These are phyloP conservation scores for Penicillium sp. DNA, from an alignment of 2,329 filamentous ascomycete species.

Conservation along the genomic window DNA sequence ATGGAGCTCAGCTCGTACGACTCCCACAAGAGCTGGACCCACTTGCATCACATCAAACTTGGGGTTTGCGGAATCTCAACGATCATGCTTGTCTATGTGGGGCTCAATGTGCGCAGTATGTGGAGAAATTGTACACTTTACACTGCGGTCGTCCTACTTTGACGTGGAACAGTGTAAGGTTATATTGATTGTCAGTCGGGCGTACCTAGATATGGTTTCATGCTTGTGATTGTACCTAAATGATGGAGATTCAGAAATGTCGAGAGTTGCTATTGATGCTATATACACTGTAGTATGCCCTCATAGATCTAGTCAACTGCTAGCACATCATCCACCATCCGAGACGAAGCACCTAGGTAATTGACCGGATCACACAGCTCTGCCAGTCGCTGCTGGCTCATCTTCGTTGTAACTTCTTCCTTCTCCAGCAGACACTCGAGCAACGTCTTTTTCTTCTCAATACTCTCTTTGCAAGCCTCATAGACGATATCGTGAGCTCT, in stretches of 20 bases:
- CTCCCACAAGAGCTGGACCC: conserved; percentile 11
- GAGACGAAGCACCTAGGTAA: conserved; percentile 36
- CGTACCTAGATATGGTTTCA: not conserved
- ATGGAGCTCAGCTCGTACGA: not conserved
- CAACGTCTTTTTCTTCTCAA: conserved; percentile 43
- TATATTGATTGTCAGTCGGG: too few species aligned
- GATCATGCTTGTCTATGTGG: too few species aligned
- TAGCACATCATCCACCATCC: conserved; percentile 34
- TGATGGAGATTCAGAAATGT: not conserved
- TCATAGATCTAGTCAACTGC: conserved; percentile 2
- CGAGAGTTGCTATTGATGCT: not conserved
- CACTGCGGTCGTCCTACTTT: not conserved
- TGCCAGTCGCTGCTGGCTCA: conserved; percentile 46
- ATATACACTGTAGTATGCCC: not conserved
- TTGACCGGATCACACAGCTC: conserved; percentile 53
- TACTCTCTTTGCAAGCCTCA: conserved; percentile 49
- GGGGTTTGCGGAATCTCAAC: too few species aligned
- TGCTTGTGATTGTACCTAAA: not conserved
- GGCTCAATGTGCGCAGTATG: too few species aligned
- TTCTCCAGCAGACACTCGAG: conserved; percentile 42
- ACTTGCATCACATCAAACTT: not conserved
- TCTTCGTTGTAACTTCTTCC: conserved; percentile 40
- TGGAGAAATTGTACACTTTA: conserved; percentile 4
- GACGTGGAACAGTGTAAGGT: not conserved
- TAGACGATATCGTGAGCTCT: conserved; percentile 55